These are phyloP conservation scores for Thinopyrum elongatum DNA, from an alignment of 176 grass and related monocot genomes.

Conservation along the genomic window DNA sequence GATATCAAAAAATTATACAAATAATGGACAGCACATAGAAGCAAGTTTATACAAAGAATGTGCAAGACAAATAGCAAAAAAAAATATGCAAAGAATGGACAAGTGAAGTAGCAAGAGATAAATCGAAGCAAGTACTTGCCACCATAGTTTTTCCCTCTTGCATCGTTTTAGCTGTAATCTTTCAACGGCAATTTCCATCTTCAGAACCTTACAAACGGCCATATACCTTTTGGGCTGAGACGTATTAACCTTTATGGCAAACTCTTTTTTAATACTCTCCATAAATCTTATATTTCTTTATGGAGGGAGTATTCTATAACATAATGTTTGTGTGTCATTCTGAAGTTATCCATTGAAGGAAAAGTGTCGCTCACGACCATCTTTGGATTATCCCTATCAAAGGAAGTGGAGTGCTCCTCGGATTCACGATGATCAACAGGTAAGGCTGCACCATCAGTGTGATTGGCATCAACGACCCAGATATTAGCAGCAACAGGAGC, in stretches of 20 bases:
- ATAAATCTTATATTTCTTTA: too few species aligned
- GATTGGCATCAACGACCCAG: not conserved
- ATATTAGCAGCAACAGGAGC: not conserved
- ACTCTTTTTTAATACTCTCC: not conserved
- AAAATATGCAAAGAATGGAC: too few species aligned
- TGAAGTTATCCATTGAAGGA: not conserved
- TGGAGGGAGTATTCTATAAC: not conserved
- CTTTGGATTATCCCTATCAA: not conserved
- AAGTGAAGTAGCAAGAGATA: too few species aligned
- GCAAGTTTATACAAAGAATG: too few species aligned
- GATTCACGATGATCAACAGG: not conserved
- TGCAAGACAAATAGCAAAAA: too few species aligned
- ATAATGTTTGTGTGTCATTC: slow-evolving; percentile 17
- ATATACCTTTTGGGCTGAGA: not conserved
- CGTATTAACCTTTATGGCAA: not conserved
- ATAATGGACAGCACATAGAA: too few species aligned
- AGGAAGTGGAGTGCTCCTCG: not conserved
- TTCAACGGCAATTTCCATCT: not conserved
- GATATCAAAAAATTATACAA: too few species aligned
- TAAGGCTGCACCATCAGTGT: not conserved
- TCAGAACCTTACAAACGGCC: not conserved
- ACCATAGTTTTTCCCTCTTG: not conserved
- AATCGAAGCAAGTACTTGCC: not conserved
- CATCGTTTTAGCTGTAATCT: not conserved
- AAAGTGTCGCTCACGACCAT: not conserved